Percentiles rank a stretch among this genome's conserved stretches.
These are phyloP conservation scores for Solanum dulcamara DNA, from an alignment of 257 asterid species.

Conservation along the genomic window DNA sequence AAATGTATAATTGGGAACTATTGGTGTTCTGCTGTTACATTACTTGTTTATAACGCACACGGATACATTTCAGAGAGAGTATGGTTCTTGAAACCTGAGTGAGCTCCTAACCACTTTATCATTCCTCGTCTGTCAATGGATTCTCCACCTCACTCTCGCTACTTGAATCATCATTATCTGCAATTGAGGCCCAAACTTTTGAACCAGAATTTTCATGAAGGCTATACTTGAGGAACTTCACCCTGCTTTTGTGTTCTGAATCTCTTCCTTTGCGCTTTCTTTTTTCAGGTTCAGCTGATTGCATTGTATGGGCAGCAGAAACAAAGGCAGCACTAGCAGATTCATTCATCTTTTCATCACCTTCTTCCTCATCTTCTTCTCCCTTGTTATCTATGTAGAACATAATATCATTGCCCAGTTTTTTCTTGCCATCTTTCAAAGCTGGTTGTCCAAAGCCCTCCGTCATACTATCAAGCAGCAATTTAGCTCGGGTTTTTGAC, in stretches of 20 bases:
- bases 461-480: slow-evolving; percentile 16
- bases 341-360: slow-evolving; percentile 7
- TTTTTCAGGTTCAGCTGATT: slow-evolving; percentile 27
- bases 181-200: slow-evolving; percentile 1
- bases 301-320: slow-evolving; percentile 46
- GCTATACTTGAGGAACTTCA: slow-evolving; percentile 36
- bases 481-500: slow-evolving; percentile 26
- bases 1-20: neutral
- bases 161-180: slow-evolving; percentile 14
- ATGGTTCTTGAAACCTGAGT: neutral
- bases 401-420: slow-evolving; percentile 21
- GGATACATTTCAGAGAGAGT: neutral
- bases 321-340: slow-evolving; percentile 42
- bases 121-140: slow-evolving; percentile 41
- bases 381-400: slow-evolving; percentile 58
- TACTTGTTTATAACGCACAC: neutral
- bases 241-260: slow-evolving; percentile 10
- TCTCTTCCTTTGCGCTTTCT: slow-evolving; percentile 30
- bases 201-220: slow-evolving; percentile 15
- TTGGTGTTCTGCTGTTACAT: neutral
- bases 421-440: slow-evolving; percentile 7
- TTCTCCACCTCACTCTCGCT: slow-evolving; percentile 49
- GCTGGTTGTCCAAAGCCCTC: slow-evolving; percentile 26
- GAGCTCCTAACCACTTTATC: neutral
- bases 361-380: slow-evolving; percentile 21